Base-by-base conservation (phyloP, 352 stramenopile species). In the Globisporangium cystogenes region DNA sequence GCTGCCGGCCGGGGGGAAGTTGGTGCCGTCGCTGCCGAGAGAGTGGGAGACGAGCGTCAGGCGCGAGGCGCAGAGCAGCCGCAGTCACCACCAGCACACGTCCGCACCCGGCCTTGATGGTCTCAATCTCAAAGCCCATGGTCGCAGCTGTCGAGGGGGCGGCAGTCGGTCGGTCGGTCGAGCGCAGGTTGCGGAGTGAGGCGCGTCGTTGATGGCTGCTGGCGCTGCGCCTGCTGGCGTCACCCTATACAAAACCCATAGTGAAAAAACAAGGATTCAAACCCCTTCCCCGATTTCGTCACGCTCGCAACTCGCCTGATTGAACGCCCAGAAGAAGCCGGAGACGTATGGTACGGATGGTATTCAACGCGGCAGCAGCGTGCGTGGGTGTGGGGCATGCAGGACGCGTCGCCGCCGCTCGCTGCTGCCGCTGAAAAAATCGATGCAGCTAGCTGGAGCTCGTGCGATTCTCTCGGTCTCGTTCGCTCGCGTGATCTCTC, bases 1-100 rank as follows among this genome's bases (percentile, higher is more conserved):
- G 53, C 73, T 70, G 56, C 82, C 82, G 1, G 58, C 29, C 67
- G 76, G 71, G 37, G 81, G 82, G 65, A 89, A 92, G 79, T 86
- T 90, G 48, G 65, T 70, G 62, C 78, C 79, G 60, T 92, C 82
- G 31, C 82, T 87, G 50, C 14, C n/a, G 33, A n/a, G 51, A 3
- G 1, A 37, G 24, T 45, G 26, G 41, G 24, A 46, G 7, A 49
- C 23, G 44, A 35, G 21, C 4, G n/a, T 35, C 39, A 27, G 15
- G 33, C 7, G 20, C 3, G 35, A 3, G 15, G 1, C 33, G 33
- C n/a, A n/a, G n/a, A n/a, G n/a, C n/a, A n/a, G n/a, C n/a, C n/a
- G n/a, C 31, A 36, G 8, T 2, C 7, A 36, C 1, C 11, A 36
- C 1, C 31, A 1, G 20, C 36, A 41, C 15, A 8, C 7, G 18